Percentiles rank a stretch among this genome's conserved stretches.
phyloP scores from a whole-genome alignment of 1,139 yeast species.

The Lodderomyces elongisporus region DNA sequence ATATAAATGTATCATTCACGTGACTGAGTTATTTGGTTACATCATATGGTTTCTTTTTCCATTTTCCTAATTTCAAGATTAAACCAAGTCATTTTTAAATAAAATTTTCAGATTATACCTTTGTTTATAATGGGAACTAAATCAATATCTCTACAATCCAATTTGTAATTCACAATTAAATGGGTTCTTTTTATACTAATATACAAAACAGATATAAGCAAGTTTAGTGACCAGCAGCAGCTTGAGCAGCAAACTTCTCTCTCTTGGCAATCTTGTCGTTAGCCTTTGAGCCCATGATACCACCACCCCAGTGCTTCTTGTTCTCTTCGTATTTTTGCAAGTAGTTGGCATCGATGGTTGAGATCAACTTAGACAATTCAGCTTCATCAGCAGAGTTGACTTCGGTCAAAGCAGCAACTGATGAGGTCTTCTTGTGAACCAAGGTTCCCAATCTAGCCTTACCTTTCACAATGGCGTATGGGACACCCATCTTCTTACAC shows the following conservation, averaged over 20 bases:
- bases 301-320: slow-evolving; percentile 99
- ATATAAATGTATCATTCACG: too few species aligned
- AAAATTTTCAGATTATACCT: too few species aligned
- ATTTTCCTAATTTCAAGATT: too few species aligned
- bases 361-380: slow-evolving; percentile 84
- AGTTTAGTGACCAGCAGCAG: slow-evolving; percentile 8
- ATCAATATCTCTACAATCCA: too few species aligned
- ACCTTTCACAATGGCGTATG: slow-evolving; percentile 97
- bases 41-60: too few species aligned
- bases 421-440: slow-evolving; percentile 94
- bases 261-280: slow-evolving; percentile 57
- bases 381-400: slow-evolving; percentile 92
- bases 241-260: slow-evolving; percentile 35
- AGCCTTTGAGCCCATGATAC: slow-evolving; percentile 93
- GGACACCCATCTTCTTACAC: slow-evolving; percentile 99
- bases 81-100: too few species aligned
- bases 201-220: too few species aligned
- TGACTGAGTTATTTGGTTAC: too few species aligned
- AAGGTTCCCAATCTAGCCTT: slow-evolving; percentile 98
- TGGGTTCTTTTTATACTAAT: too few species aligned
- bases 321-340: slow-evolving; percentile 86
- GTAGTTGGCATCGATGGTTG: slow-evolving; percentile 91
- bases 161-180: too few species aligned
- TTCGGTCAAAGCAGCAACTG: slow-evolving; percentile 96
- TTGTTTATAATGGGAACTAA: too few species aligned